Base-by-base conservation (phyloP, 2,329 filamentous ascomycete genomes). In the Exophiala spinifera region DNA sequence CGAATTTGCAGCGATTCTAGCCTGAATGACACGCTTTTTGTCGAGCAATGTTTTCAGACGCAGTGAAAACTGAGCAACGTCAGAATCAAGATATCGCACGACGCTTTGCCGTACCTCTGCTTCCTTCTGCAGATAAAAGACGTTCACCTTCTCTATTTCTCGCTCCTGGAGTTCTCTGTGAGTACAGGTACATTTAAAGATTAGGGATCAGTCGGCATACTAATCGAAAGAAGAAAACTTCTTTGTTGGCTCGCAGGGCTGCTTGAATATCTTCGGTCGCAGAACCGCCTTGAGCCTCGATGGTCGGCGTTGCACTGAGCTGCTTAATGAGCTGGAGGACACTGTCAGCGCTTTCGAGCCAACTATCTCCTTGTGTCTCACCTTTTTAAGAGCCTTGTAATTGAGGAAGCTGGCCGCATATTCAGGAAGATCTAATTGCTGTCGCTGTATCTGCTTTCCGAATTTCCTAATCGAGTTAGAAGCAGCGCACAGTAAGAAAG, bases 401-500 rank as follows among this genome's bases (percentile, higher is more conserved):
- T 99, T 96, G 66, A 97, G 91, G 71, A 99, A 99, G 75, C 91
- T 96, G 62, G 92, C 91, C 59, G 94, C 92, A 86, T 99, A 99
- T 82, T 99, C 94, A 57, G 94, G 94, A 57, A 99, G 91, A 73
- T 99, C 94, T 68, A 99, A 89, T 81, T 99, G 94, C 71, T 91
- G 87, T 79, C 96, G 96, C 79, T 97, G 94, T 64, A 99, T 96
- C 72, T 96, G 90, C 80, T 99, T 99, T 74, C 94, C 94, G 79
- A 99, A 99, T 83, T 99, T 99, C 94, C 92, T 99, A 67, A 39
- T 58, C 45, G 28, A 36, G 53, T 62, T 54, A 61, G 52, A 53
- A 20, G 33, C 33, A 36, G 13, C 39, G 19, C 36, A 51, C 43
- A 48, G 19, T 46, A 46, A 23, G 46, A 40, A 55, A 48, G n/a